Base-by-base conservation (phyloP, 148 eudicot species). In the Rhododendron simsii region DNA sequence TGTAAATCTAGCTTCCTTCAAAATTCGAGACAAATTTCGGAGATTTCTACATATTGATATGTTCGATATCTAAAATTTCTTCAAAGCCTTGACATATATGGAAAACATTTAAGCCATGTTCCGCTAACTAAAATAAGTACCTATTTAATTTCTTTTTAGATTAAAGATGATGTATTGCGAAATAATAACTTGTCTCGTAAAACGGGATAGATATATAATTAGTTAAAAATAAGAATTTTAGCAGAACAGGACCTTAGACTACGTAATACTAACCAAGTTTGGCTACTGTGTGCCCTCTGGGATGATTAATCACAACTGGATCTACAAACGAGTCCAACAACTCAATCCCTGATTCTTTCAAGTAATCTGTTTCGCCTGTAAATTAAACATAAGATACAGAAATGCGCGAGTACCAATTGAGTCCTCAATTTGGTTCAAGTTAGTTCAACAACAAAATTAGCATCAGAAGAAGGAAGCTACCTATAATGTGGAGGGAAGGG, bases 401-500 rank as follows among this genome's bases (percentile, higher is more conserved):
- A 61, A 61, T 7, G 7, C 28, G 0, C 21, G 6, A 7, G 67
- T 63, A n/a, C 30, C 28, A 61, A 61, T 61, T 0, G 9, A 63
- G 71, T n/a, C 30, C n/a, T n/a, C 4, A 9, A 63, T 63, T n/a
- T n/a, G 30, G 71, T 2, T 63, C 71, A 63, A 8, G 12, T 7
- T 8, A 63, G 39, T 11, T 71, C 16, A 26, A 77, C 12, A 18
- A 51, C 50, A 77, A 77, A 41, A 77, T 20, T 2, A 35, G 9
- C 48, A 45, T 6, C 4, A 84, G 4, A 23, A 71, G 28, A 51
- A 4, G 30, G 11, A 59, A 63, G 30, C 86, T 41, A 91, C 91
- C 92, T n/a, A 82, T 85, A 14, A 90, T 14, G 77, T 90, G 92
- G 39, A 90, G 92, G 26, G 92, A 89, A 41, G 92, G 92, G 57